phyloP scores from a whole-genome alignment of 139 green algal species.

The Picochlorum sp. region DNA sequence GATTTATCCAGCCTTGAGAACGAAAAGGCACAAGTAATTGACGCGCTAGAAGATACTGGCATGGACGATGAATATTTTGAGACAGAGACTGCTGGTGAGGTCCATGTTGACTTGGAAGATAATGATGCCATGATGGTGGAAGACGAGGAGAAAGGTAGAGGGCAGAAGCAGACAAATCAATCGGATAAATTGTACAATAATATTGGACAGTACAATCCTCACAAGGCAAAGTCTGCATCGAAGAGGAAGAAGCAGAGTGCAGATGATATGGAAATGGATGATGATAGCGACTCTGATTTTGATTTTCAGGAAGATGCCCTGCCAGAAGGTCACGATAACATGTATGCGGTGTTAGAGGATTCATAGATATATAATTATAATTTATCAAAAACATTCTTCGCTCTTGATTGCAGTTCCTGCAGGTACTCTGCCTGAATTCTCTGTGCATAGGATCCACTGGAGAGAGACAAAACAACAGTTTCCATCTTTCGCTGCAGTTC shows the following conservation, averaged over 20 bases:
- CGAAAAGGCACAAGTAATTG: constrained; percentile 57
- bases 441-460: constrained; percentile 67
- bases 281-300: constrained; percentile 13
- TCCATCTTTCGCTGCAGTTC: constrained; percentile 82
- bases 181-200: constrained; percentile 59
- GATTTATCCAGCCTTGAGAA: constrained; percentile 48
- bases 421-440: constrained; percentile 61
- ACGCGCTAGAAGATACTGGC: constrained; percentile 49
- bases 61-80: constrained; percentile 45
- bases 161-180: constrained; percentile 25
- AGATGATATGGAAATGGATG: constrained; percentile 2
- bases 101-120: constrained; percentile 24
- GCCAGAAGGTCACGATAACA: not conserved
- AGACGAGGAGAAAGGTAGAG: constrained; percentile 12
- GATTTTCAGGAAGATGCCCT: constrained; percentile 20
- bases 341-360: not conserved
- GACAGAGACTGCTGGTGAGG: constrained; percentile 31
- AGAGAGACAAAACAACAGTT: constrained; percentile 61
- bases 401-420: constrained; percentile 67
- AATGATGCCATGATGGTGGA: constrained; percentile 37
- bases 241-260: constrained; percentile 45
- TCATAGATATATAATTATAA: constrained; percentile 9
- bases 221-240: constrained; percentile 35
- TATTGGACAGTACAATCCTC: constrained; percentile 75
- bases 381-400: constrained; percentile 40